A percentile compares a stretch with the other conserved stretches of the same genome.
Evolutionary conservation across 768 basidiomycete species (phyloP).

Genomic region (Kwoniella pini): DNA sequence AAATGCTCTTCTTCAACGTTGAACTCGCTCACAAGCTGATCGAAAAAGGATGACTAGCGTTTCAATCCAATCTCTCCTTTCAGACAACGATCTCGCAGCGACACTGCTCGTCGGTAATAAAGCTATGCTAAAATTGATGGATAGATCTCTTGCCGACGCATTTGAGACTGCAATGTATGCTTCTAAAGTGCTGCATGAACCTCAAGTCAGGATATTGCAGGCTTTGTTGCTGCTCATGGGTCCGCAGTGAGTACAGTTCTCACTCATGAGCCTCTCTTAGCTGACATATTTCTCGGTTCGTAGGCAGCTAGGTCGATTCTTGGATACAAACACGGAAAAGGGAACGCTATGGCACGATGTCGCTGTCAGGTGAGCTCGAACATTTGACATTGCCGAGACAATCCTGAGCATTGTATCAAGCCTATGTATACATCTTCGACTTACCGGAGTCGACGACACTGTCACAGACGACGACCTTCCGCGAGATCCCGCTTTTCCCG

Average conservation of each 20-base stretch:
- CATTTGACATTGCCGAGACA: background rate
- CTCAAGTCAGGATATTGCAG: conserved; percentile 12
- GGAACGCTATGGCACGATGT: conserved; percentile 11
- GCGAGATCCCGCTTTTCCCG: conserved; percentile 5
- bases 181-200: conserved; percentile 1
- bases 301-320: conserved; percentile 1
- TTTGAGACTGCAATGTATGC: background rate
- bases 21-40: background rate
- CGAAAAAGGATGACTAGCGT: background rate
- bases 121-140: background rate
- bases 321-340: background rate
- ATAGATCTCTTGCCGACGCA: background rate
- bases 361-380: conserved; percentile 11
- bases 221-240: conserved; percentile 1
- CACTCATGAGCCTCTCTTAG: background rate
- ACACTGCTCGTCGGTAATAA: background rate
- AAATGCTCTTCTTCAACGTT: background rate
- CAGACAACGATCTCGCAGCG: background rate
- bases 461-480: conserved; percentile 1
- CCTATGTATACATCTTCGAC: conserved; percentile 1
- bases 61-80: background rate
- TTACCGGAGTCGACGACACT: background rate
- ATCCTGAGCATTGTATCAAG: background rate
- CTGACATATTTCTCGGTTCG: no score
- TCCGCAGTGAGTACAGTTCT: conserved; percentile 1